Evolutionary conservation across 73 alveolate species (phyloP).

Genomic region (Paramecium sexaurelia): DNA sequence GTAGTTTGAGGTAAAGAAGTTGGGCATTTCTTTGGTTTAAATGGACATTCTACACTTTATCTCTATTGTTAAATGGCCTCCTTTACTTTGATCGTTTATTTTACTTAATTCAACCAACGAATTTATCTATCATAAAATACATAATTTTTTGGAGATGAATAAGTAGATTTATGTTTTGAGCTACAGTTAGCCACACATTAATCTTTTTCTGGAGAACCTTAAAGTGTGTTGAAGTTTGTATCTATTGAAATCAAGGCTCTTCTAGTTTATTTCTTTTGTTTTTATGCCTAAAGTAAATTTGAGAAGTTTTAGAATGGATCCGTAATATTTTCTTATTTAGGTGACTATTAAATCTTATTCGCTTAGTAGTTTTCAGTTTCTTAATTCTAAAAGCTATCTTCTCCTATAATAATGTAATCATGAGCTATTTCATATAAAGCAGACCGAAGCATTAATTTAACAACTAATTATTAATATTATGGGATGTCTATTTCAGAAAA

Average conservation of each 20-base stretch:
- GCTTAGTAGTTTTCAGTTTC: neutral
- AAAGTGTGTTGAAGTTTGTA: neutral
- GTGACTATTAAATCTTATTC: neutral
- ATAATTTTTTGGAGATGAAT: neutral
- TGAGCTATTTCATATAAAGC: conserved; percentile 37
- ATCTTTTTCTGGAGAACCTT: neutral
- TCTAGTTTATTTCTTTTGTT: neutral
- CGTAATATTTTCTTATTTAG: neutral
- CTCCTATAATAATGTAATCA: conserved; percentile 12
- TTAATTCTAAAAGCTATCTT: neutral
- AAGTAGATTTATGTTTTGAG: conserved; percentile 7
- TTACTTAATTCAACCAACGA: conserved; percentile 15
- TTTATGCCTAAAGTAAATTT: neutral
- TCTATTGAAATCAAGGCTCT: neutral
- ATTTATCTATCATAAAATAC: neutral
- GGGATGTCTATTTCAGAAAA: conserved; percentile 46
- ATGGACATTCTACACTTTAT: neutral
- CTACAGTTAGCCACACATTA: neutral
- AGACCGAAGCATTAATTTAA: conserved; percentile 39
- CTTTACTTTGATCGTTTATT: neutral
- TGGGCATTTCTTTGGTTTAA: conserved; percentile 28
- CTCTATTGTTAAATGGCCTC: neutral
- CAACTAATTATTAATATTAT: conserved; percentile 30
- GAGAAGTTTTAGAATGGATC: neutral
- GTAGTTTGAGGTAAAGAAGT: neutral